Percentiles rank a stretch among this genome's conserved stretches.
Conservation (phyloP, 805 yeast species). For the Candida manassasensis region DNA sequence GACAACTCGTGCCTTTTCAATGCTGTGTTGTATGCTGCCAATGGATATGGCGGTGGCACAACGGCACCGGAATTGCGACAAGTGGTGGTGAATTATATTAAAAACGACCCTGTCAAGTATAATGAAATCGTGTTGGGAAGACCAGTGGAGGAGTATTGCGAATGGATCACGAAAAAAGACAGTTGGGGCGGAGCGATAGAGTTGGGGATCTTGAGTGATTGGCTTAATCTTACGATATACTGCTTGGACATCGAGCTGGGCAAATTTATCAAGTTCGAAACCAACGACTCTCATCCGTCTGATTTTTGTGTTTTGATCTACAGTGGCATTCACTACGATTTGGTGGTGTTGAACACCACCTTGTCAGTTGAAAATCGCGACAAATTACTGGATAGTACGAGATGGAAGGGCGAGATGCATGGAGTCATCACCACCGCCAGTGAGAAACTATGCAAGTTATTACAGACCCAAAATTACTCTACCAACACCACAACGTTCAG, state of each 20-base stretch:
- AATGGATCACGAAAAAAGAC: slow-evolving; percentile 56
- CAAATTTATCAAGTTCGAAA: slow-evolving; percentile 48
- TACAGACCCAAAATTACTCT: slow-evolving; percentile 52
- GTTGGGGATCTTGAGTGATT: slow-evolving; percentile 53
- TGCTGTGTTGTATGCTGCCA: slow-evolving; percentile 51
- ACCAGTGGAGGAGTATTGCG: slow-evolving; percentile 42
- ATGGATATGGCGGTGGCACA: slow-evolving; percentile 23
- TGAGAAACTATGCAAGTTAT: slow-evolving; percentile 33
- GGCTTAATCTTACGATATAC: slow-evolving; percentile 47
- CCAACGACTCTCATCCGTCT: slow-evolving; percentile 23
- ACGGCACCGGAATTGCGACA: slow-evolving; percentile 49
- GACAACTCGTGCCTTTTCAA: slow-evolving; percentile 78
- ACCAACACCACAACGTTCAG: slow-evolving; percentile 62
- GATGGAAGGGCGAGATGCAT: slow-evolving; percentile 36
- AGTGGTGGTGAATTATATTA: slow-evolving; percentile 46
- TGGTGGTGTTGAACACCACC: slow-evolving; percentile 38
- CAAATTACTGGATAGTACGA: slow-evolving; percentile 31
- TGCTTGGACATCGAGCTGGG: slow-evolving; percentile 65
- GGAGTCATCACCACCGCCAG: slow-evolving; percentile 24
- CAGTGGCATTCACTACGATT: slow-evolving; percentile 72
- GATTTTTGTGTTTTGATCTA: slow-evolving; percentile 53
- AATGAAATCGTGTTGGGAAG: slow-evolving; percentile 56
- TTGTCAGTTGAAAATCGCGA: slow-evolving; percentile 17
- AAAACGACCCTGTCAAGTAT: slow-evolving; percentile 36
- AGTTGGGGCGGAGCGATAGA: slow-evolving; percentile 89